Percentiles rank a stretch among this genome's conserved stretches.
phyloP scores from a whole-genome alignment of 768 basidiomycete genomes.

The Trametes elegans region DNA sequence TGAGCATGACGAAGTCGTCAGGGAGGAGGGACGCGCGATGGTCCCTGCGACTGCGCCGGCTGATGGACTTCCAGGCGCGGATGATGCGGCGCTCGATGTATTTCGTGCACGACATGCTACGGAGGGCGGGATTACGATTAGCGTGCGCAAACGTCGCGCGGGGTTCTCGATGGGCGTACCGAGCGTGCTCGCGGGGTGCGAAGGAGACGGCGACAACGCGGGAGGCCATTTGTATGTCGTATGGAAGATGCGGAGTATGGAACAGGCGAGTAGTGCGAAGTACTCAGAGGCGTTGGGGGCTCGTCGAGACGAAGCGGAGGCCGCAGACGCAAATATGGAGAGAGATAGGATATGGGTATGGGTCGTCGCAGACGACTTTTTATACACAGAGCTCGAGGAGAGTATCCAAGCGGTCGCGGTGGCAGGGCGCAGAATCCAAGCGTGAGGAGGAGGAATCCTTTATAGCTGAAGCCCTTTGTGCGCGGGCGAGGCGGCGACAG shows the following conservation, averaged over 20 bases:
- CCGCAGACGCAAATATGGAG: not conserved
- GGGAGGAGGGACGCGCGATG: slow-evolving; percentile 53
- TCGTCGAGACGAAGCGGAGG: no score
- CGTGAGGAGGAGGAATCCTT: not conserved
- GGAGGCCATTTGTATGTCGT: slow-evolving; percentile 5
- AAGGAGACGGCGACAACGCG: slow-evolving; percentile 7
- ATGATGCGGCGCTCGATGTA: slow-evolving; percentile 58
- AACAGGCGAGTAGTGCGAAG: not conserved
- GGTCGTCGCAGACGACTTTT: slow-evolving; percentile 17
- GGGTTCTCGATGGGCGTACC: slow-evolving; percentile 11
- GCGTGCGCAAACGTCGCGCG: not conserved
- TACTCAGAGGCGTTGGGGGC: not conserved
- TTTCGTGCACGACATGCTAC: slow-evolving; percentile 41
- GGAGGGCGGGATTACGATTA: not conserved
- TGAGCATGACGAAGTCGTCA: slow-evolving; percentile 63
- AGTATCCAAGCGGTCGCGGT: not conserved
- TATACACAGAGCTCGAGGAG: slow-evolving; percentile 3
- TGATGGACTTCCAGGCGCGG: slow-evolving; percentile 60
- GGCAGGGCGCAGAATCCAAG: not conserved
- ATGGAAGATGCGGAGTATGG: not conserved
- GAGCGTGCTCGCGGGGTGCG: slow-evolving; percentile 21
- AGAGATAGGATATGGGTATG: not conserved
- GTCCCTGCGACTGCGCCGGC: slow-evolving; percentile 48
- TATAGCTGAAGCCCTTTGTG: not conserved
- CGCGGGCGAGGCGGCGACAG: no score